Percentiles rank a stretch among this genome's conserved stretches.
Evolutionary conservation across 108 stramenopile species (phyloP).

Genomic region (Fragilaria radians): DNA sequence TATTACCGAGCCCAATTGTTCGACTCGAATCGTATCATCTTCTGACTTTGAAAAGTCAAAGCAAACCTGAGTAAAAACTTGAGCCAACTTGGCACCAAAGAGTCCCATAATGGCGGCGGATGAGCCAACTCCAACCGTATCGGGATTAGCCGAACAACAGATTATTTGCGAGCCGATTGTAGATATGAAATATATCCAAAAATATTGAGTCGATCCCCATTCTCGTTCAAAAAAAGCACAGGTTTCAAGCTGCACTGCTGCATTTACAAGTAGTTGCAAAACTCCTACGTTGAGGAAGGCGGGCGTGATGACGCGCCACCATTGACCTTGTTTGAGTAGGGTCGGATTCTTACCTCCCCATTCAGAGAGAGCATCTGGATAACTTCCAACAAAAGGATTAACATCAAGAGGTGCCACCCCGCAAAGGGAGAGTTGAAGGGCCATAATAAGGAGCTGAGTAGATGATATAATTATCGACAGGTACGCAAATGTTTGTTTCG

Average conservation of each 20-base stretch:
- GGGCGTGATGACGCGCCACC: constrained; percentile 46
- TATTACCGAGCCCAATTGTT: constrained; percentile 28
- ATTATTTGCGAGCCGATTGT: constrained; percentile 18
- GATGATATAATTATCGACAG: constrained; percentile 29
- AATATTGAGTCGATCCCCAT: constrained; percentile 43
- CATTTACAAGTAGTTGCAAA: constrained; percentile 48
- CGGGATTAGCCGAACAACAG: constrained; percentile 22
- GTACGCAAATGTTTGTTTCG: constrained; percentile 27
- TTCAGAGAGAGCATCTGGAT: constrained; percentile 72
- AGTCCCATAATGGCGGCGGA: constrained; percentile 53
- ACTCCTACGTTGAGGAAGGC: constrained; percentile 48
- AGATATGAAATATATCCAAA: constrained; percentile 30
- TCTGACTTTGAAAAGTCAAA: constrained; percentile 15
- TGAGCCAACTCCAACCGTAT: constrained; percentile 39
- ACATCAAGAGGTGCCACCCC: constrained; percentile 65
- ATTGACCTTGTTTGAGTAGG: constrained; percentile 29
- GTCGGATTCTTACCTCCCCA: constrained; percentile 69
- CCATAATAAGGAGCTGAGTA: constrained; percentile 26
- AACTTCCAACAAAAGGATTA: constrained; percentile 80
- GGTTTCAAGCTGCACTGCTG: constrained; percentile 41
- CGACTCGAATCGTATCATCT: constrained; percentile 13
- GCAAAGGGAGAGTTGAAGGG: constrained; percentile 31
- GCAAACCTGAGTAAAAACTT: constrained; percentile 24
- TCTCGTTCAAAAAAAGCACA: constrained; percentile 49
- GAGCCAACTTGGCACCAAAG: constrained; percentile 49